phyloP scores from a whole-genome alignment of 345 rosid species.

The Linum lewisii region DNA sequence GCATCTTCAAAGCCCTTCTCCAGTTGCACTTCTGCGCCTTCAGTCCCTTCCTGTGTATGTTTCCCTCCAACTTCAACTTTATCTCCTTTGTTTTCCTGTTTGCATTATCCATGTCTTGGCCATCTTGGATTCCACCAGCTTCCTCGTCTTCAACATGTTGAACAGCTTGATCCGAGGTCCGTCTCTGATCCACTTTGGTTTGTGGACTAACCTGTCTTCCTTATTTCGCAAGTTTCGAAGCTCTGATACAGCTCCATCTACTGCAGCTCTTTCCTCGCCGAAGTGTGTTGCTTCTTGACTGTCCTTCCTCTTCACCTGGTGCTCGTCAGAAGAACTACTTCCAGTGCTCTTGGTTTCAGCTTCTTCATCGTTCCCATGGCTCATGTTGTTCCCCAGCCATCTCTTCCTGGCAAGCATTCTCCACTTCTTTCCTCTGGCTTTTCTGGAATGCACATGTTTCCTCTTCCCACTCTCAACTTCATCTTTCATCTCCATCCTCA shows the following conservation, averaged over 20 bases:
- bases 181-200: no score
- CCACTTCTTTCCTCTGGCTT: slow-evolving; percentile 28
- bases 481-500: no score
- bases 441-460: slow-evolving; percentile 12
- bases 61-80: slow-evolving; percentile 1
- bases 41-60: slow-evolving; percentile 9
- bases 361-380: slow-evolving; percentile 8
- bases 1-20: slow-evolving; percentile 10
- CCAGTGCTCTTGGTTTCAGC: no score
- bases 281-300: neutral
- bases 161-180: no score
- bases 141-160: no score
- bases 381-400: slow-evolving; percentile 16
- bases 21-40: neutral
- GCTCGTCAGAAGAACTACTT: no score
- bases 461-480: slow-evolving; percentile 17
- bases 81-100: no score
- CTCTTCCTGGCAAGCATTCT: slow-evolving; percentile 24
- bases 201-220: slow-evolving; percentile 1
- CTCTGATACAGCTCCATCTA: neutral
- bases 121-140: no score
- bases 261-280: neutral
- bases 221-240: slow-evolving; percentile 10
- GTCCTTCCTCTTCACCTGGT: neutral
- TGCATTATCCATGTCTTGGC: no score